Percentiles rank a stretch among this genome's conserved stretches.
phyloP scores from a whole-genome alignment of 2,329 filamentous ascomycete species.

The Anisogramma anomala region DNA sequence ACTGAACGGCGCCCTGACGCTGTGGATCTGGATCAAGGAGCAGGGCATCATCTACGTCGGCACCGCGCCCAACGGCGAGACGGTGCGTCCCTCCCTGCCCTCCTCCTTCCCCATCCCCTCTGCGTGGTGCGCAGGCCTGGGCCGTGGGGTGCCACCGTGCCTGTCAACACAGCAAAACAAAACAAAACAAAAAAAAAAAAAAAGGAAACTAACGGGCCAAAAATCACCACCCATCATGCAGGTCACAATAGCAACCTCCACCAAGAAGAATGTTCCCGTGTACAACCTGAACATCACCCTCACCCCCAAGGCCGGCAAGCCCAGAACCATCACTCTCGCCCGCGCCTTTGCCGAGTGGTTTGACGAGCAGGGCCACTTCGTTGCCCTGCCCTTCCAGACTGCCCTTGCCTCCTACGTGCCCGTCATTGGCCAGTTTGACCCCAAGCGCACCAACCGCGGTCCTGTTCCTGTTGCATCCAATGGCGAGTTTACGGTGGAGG shows the following conservation, averaged over 20 bases:
- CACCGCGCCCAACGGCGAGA: constrained; percentile 50
- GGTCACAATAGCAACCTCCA: constrained; percentile 61
- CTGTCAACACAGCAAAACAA: too few species aligned
- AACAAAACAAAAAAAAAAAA: too few species aligned
- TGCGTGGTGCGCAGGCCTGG: too few species aligned
- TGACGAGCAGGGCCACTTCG: constrained; percentile 59
- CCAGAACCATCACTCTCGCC: constrained; percentile 41
- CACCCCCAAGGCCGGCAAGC: constrained; percentile 23
- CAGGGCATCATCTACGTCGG: constrained; percentile 73
- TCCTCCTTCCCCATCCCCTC: too few species aligned
- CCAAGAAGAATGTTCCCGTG: constrained; percentile 67
- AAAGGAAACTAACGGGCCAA: too few species aligned
- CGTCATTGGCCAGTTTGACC: constrained; percentile 53
- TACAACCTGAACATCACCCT: constrained; percentile 65
- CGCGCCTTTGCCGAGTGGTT: constrained; percentile 67
- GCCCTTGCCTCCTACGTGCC: constrained; percentile 60
- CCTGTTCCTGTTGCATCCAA: constrained; percentile 28
- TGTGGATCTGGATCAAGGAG: constrained; percentile 80
- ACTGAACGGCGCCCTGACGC: constrained; percentile 66
- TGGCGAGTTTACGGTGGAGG: constrained; percentile 27
- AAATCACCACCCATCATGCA: too few species aligned
- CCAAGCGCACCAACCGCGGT: constrained; percentile 34
- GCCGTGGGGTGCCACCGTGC: too few species aligned
- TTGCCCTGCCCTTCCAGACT: constrained; percentile 65
- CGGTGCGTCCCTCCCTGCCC: constrained; percentile 32